Evolutionary conservation across 2,329 filamentous ascomycete species (phyloP).

Genomic region (Magnaporthiopsis rhizophila): DNA sequence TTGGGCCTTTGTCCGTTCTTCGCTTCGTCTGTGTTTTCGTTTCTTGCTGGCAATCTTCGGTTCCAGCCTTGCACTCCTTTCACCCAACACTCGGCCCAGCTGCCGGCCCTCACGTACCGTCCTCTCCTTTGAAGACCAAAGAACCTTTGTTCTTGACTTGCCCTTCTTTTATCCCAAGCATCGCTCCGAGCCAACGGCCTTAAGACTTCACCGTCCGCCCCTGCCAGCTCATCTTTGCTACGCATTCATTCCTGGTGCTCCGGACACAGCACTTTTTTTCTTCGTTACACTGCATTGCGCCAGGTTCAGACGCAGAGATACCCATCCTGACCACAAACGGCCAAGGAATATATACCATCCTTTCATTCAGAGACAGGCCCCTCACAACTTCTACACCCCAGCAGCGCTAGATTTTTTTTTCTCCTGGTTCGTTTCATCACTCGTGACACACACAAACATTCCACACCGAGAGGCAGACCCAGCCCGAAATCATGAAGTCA

Average conservation of each 20-base stretch:
- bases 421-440: neutral
- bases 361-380: too few relatives aligned
- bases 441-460: neutral
- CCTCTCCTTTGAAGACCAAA: neutral
- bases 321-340: slow-evolving; percentile 1
- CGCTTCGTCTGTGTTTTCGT: neutral
- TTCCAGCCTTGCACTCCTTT: slow-evolving; percentile 1
- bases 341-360: neutral
- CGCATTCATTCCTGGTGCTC: slow-evolving; percentile 1
- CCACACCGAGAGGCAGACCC: too few relatives aligned
- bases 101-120: neutral
- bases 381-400: too few relatives aligned
- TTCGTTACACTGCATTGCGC: neutral
- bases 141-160: neutral
- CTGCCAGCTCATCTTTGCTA: neutral
- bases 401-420: neutral
- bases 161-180: neutral
- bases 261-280: slow-evolving; percentile 4
- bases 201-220: neutral
- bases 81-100: neutral
- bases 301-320: neutral
- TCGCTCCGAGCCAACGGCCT: neutral
- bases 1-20: neutral
- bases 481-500: neutral
- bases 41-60: neutral